phyloP scores from a whole-genome alignment of 1,284 basidiomycete species.

The Sanghuangporus baumii region DNA sequence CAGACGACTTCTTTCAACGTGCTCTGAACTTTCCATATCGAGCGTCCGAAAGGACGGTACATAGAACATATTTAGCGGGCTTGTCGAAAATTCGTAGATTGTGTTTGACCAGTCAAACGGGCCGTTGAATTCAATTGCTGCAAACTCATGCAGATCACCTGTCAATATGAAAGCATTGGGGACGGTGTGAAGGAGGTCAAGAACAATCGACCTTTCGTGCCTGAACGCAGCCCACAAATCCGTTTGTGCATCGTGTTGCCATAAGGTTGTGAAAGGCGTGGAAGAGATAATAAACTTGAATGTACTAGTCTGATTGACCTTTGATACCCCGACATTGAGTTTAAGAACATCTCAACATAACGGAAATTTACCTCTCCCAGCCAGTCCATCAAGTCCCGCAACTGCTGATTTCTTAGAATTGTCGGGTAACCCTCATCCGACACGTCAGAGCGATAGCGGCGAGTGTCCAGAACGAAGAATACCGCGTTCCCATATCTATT shows the following conservation, averaged over 20 bases:
- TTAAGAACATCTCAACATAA: not conserved
- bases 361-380: conserved; percentile 41
- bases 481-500: conserved; percentile 53
- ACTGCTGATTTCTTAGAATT: conserved; percentile 71
- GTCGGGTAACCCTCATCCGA: conserved; percentile 44
- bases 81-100: conserved; percentile 52
- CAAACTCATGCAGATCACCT: conserved; percentile 79
- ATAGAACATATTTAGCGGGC: conserved; percentile 72
- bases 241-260: conserved; percentile 60
- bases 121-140: conserved; percentile 57
- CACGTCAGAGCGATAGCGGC: conserved; percentile 54
- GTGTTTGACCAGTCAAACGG: conserved; percentile 33
- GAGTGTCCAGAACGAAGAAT: conserved; percentile 79
- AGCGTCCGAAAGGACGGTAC: conserved; percentile 55
- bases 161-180: conserved; percentile 69
- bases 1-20: conserved; percentile 31
- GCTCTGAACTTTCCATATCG: conserved; percentile 36
- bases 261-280: conserved; percentile 75
- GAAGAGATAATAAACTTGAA: conserved; percentile 81
- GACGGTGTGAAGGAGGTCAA: conserved; percentile 57
- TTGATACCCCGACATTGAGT: not conserved
- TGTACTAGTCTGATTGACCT: conserved; percentile 70
- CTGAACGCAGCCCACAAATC: conserved; percentile 74
- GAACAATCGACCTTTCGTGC: conserved; percentile 54
- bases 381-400: conserved; percentile 63